Evolutionary conservation across 1,139 yeast genomes (phyloP).

Genomic region (Debaryomyces psychrophilus): DNA sequence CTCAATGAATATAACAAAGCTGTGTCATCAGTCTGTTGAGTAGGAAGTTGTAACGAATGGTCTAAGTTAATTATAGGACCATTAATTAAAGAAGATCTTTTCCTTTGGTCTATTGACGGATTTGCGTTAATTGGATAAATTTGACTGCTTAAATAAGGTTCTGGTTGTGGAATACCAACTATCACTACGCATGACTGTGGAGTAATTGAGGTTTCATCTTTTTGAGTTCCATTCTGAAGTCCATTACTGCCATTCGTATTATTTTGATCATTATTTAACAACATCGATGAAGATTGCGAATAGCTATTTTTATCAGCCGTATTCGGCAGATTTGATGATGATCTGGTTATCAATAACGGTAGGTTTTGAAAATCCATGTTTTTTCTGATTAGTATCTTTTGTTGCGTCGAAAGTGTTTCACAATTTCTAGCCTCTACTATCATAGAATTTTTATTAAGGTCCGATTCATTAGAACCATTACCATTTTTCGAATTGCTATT

Average conservation of each 20-base stretch:
- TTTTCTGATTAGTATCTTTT: slow-evolving; percentile 34
- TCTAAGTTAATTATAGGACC: slow-evolving; percentile 90
- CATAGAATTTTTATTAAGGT: slow-evolving; percentile 24
- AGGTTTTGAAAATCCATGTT: slow-evolving; percentile 38
- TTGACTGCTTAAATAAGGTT: slow-evolving; percentile 36
- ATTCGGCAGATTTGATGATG: slow-evolving; percentile 11
- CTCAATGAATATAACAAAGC: slow-evolving; percentile 73
- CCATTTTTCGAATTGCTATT: slow-evolving; percentile 14
- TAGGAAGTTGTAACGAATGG: slow-evolving; percentile 51
- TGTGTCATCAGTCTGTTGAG: slow-evolving; percentile 50
- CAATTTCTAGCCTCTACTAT: slow-evolving; percentile 38
- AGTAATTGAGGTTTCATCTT: slow-evolving; percentile 21
- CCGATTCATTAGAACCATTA: slow-evolving; percentile 17
- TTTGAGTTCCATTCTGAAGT: slow-evolving; percentile 11
- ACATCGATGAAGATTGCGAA: slow-evolving; percentile 42
- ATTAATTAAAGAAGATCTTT: slow-evolving; percentile 72
- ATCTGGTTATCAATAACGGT: slow-evolving; percentile 40
- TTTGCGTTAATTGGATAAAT: slow-evolving; percentile 49
- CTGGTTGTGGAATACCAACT: slow-evolving; percentile 51
- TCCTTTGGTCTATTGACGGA: slow-evolving; percentile 74
- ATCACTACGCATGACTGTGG: slow-evolving; percentile 37
- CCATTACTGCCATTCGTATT: slow-evolving; percentile 15
- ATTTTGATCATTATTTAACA: slow-evolving; percentile 29
- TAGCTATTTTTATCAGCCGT: slow-evolving; percentile 29
- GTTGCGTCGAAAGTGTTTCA: slow-evolving; percentile 40